Evolutionary conservation across 352 stramenopile genomes (phyloP).

Genomic region (Pythium plurisporium): DNA sequence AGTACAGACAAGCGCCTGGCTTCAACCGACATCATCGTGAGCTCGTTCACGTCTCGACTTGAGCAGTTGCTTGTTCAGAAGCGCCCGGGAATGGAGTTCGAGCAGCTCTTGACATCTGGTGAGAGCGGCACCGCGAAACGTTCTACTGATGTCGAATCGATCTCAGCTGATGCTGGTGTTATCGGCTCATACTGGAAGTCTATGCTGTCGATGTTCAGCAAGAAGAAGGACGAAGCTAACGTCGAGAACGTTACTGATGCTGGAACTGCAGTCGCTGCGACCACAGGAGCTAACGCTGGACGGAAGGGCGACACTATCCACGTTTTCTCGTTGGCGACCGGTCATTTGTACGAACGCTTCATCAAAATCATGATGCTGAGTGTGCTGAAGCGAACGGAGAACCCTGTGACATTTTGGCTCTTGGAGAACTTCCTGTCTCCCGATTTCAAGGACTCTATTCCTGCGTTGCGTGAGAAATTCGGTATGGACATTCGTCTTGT

Average conservation of each 20-base stretch:
- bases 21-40: conserved; percentile 46
- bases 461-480: conserved; percentile 88
- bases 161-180: conserved; percentile 42
- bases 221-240: conserved; percentile 24
- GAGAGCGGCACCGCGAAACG: conserved; percentile 17
- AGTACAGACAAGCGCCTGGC: conserved; percentile 36
- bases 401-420: conserved; percentile 99
- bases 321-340: conserved; percentile 97
- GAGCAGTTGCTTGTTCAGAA: conserved; percentile 91
- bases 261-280: conserved; percentile 11
- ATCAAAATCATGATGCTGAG: conserved; percentile 99
- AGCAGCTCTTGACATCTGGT: conserved; percentile 43
- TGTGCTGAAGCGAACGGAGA: conserved; percentile 94
- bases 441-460: conserved; percentile 94
- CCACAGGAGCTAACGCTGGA: conserved; percentile 23
- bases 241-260: conserved; percentile 18
- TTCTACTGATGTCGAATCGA: conserved; percentile 27
- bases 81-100: conserved; percentile 83
- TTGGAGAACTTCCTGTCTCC: conserved; percentile 99
- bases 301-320: conserved; percentile 93
- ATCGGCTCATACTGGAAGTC: conserved; percentile 70
- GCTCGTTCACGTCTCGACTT: conserved; percentile 86
- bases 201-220: conserved; percentile 56
- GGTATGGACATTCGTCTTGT: conserved; percentile 98
- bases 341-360: conserved; percentile 99